Evolutionary conservation across 768 basidiomycete species (phyloP), one percentile per base, ranked within the genome.

Genomic region (Tulasnella sp.): DNA sequence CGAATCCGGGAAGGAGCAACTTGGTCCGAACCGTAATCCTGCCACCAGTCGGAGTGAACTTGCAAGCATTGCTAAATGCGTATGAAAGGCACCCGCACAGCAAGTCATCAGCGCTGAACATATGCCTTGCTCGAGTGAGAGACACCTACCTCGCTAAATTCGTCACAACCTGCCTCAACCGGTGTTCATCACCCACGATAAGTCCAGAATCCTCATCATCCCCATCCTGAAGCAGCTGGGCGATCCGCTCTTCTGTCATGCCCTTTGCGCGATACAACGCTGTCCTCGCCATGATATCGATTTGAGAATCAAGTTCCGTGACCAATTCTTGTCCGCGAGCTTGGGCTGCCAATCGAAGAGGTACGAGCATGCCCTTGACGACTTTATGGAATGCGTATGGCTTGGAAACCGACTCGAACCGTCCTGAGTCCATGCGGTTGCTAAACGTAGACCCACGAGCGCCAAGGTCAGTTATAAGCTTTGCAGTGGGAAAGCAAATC

Each of bases 361-460:
- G 83, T 2, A 83, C 79, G 34, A 85, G 82, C 64, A 85, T 84
- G 14, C 83, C 80, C n/a, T 83, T 82, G 74, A 86, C 84, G 25
- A 82, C 81, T 72, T 82, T 82, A 79, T 86, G 85, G 77, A 85
- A 84, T 31, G 85, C 82, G 80, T 85, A 85, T 0, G 85, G 85
- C 73, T 84, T 83, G 0, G 82, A 79, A 15, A 84, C 84, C 78
- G 83, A 83, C 0, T 82, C 81, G 78, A 97, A 97, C 72, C 89
- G 88, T 3, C 93, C 93, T 76, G 91, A 91, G 80, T 96, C 93
- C 92, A 82, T 83, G 19, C 83, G 81, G 25, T 80, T 79, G 39
- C 79, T 79, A 91, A 36, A 76, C 52, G 31, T 1, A 64, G 58
- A 25, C 29, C 22, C 49, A 49, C 49, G 22, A 49, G 17, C 42